Evolutionary conservation across 345 rosid species (phyloP).

Genomic region (Sapria himalayana): DNA sequence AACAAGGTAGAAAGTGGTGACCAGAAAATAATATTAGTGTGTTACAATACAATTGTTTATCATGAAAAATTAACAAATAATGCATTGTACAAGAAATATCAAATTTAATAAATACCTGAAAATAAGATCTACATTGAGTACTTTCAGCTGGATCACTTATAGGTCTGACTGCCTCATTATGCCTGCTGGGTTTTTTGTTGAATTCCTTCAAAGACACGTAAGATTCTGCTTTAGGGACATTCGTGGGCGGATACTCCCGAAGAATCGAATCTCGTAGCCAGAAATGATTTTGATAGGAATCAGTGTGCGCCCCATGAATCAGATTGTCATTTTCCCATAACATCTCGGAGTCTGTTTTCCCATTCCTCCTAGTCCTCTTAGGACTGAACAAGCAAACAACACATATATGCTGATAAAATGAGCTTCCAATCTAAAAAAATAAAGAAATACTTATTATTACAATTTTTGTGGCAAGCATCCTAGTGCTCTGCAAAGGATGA

Average conservation of each 20-base stretch:
- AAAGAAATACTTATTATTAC: no score
- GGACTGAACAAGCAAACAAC: constrained; percentile 24
- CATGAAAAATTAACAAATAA: no score
- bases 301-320: constrained; percentile 17
- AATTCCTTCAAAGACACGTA: constrained; percentile 18
- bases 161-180: constrained; percentile 16
- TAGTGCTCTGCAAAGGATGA: no score
- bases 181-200: constrained; percentile 22
- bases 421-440: no score
- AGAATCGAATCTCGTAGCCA: constrained; percentile 37
- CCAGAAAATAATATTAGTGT: no score
- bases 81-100: no score
- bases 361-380: constrained; percentile 64
- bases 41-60: no score
- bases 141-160: constrained; percentile 23
- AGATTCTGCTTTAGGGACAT: constrained; percentile 16
- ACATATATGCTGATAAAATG: background rate
- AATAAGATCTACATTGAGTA: constrained; percentile 32
- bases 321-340: constrained; percentile 12
- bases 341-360: constrained; percentile 34
- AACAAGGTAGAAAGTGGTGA: no score
- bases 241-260: constrained; percentile 19
- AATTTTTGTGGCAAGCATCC: no score
- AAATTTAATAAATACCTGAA: constrained; percentile 36
- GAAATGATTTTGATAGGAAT: constrained; percentile 21